Evolutionary conservation across 306 rosid genomes (phyloP).

Genomic region (Malus orientalis): DNA sequence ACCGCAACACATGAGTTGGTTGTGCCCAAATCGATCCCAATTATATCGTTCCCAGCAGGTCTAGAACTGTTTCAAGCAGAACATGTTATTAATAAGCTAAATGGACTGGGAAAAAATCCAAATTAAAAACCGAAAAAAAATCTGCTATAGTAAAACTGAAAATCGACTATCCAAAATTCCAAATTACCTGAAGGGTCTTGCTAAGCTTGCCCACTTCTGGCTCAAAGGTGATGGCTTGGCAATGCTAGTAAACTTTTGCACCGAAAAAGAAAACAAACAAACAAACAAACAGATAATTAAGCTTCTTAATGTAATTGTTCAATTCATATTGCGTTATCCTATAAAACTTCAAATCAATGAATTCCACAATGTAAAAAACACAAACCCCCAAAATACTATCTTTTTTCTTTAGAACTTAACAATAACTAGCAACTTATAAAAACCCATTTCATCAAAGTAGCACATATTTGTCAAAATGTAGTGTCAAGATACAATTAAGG

Average conservation of each 20-base stretch:
- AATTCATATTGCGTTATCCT: not conserved
- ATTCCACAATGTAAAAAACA: not conserved
- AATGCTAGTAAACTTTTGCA: slow-evolving; percentile 41
- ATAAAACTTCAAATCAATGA: not conserved
- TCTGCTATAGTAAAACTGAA: too few relatives aligned
- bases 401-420: too few relatives aligned
- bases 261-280: not conserved
- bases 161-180: not conserved
- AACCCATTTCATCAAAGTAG: too few relatives aligned
- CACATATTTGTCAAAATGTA: too few relatives aligned
- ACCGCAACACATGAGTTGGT: slow-evolving; percentile 85
- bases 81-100: not conserved
- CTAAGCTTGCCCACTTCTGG: slow-evolving; percentile 55
- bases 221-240: slow-evolving; percentile 44
- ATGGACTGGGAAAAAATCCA: too few relatives aligned
- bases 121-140: too few relatives aligned
- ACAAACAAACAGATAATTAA: not conserved
- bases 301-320: not conserved
- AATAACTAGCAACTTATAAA: too few relatives aligned
- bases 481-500: too few relatives aligned
- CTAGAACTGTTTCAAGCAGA: slow-evolving; percentile 42
- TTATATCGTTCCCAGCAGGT: slow-evolving; percentile 71
- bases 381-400: too few relatives aligned
- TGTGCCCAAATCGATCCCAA: slow-evolving; percentile 90
- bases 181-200: slow-evolving; percentile 69